Evolutionary conservation across 345 rosid genomes (phyloP).

Genomic region (Pugionium cornutum): DNA sequence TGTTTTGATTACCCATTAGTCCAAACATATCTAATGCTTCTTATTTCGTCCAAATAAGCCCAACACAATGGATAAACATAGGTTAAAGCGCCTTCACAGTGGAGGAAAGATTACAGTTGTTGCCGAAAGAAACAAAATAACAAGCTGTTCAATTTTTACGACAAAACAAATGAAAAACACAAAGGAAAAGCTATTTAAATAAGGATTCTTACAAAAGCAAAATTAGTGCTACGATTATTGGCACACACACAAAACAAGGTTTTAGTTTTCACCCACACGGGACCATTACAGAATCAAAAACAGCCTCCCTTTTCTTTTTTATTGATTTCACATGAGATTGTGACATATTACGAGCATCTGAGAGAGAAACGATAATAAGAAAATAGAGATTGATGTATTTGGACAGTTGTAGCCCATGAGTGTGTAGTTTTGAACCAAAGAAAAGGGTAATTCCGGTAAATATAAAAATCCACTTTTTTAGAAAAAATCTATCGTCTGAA

Average conservation of each 20-base stretch:
- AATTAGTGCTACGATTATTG: no score
- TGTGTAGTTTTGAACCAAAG: background rate
- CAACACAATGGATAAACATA: background rate
- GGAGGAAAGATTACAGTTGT: background rate
- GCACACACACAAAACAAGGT: no score
- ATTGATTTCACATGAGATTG: background rate
- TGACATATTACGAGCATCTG: slow-evolving; percentile 5
- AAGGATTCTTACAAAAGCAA: no score
- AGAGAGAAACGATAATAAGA: background rate
- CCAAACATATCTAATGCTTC: no score
- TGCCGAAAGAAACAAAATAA: background rate
- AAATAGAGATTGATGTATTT: slow-evolving; percentile 1
- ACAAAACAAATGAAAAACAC: no score
- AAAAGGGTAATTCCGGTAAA: slow-evolving; percentile 14
- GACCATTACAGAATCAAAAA: background rate
- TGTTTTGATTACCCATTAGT: background rate
- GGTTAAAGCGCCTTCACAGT: background rate
- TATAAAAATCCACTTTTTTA: background rate
- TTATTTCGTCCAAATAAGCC: background rate
- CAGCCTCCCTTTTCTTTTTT: background rate
- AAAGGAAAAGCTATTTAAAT: no score
- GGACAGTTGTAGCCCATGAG: slow-evolving; percentile 5
- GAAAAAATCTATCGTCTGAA: slow-evolving; percentile 13
- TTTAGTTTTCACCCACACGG: background rate
- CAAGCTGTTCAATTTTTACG: no score